A percentile compares a stretch with the other conserved stretches of the same genome.
Conservation (phyloP, 177 flowering plant species). For the Vitis hybrid region DNA sequence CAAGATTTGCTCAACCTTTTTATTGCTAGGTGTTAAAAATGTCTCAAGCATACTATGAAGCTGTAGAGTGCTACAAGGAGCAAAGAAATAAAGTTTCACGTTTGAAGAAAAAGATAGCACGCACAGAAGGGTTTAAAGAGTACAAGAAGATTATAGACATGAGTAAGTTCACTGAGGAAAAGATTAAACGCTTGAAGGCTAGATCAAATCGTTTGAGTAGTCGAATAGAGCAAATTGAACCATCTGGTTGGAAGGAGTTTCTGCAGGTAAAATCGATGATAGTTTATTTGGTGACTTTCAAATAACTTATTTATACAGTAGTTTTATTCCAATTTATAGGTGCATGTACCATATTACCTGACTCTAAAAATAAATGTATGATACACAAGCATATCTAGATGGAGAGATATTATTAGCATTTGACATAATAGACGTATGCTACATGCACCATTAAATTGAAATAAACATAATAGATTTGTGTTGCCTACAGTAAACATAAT, state of each 20-base stretch:
- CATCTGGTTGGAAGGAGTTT: slow-evolving; percentile 99
- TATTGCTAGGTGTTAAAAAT: slow-evolving; percentile 19
- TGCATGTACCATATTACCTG: too few species aligned
- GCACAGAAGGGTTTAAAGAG: slow-evolving; percentile 78
- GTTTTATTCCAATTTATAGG: background rate
- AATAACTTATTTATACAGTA: background rate
- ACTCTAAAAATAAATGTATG: too few species aligned
- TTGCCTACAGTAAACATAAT: too few species aligned
- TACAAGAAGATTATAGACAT: slow-evolving; percentile 70
- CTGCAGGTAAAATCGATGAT: slow-evolving; percentile 48
- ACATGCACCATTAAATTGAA: too few species aligned
- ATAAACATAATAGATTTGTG: too few species aligned
- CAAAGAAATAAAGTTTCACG: slow-evolving; percentile 81
- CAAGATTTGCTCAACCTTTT: too few species aligned
- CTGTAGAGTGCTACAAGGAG: slow-evolving; percentile 59
- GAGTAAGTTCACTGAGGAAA: slow-evolving; percentile 66
- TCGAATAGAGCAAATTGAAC: slow-evolving; percentile 89
- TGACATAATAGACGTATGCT: too few species aligned
- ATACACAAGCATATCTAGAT: too few species aligned
- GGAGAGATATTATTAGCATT: too few species aligned
- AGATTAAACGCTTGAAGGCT: slow-evolving; percentile 69
- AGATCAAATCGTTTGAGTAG: slow-evolving; percentile 64
- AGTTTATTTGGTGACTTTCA: slow-evolving; percentile 1
- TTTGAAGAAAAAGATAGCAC: slow-evolving; percentile 77
- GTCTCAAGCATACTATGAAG: slow-evolving; percentile 58